Percentiles rank a stretch among this genome's conserved stretches.
These are phyloP conservation scores for Vitis hybrid DNA, from an alignment of 177 flowering plant species.

Conservation along the genomic window DNA sequence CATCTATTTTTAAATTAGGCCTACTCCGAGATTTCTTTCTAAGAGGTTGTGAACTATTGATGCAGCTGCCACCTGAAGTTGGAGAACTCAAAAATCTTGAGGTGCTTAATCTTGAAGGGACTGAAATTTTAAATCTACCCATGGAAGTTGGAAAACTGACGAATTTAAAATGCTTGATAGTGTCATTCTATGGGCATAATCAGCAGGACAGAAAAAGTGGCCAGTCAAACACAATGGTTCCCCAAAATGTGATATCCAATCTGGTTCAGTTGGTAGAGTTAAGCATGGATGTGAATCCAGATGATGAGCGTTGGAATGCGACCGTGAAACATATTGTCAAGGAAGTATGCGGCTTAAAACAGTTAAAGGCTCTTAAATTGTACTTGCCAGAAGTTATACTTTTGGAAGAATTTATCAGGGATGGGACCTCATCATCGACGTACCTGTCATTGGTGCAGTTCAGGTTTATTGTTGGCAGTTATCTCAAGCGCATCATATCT, in stretches of 20 bases:
- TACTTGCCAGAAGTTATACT: not conserved
- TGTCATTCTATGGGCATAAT: not conserved
- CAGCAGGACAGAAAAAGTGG: not conserved
- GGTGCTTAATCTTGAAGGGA: slow-evolving; percentile 11
- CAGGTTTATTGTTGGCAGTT: not conserved
- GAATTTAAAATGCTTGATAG: slow-evolving; percentile 2
- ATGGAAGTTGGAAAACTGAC: not conserved
- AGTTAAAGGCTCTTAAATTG: slow-evolving; percentile 4
- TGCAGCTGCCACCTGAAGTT: slow-evolving; percentile 3
- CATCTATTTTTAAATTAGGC: not conserved
- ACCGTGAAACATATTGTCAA: not conserved
- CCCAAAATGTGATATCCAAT: not conserved
- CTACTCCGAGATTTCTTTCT: not conserved
- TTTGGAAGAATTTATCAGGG: too few species aligned
- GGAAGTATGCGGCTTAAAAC: not conserved
- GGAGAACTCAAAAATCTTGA: slow-evolving; percentile 8
- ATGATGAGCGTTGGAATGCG: slow-evolving; percentile 3
- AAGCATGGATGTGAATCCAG: slow-evolving; percentile 10
- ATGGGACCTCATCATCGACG: not conserved
- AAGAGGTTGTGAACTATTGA: slow-evolving; percentile 1
- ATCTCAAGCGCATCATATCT: slow-evolving; percentile 5
- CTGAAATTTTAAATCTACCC: slow-evolving; percentile 1
- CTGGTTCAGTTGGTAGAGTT: slow-evolving; percentile 2
- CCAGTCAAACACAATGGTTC: slow-evolving; percentile 2
- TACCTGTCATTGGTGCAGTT: not conserved